Evolutionary conservation across 129 eudicot species (phyloP), one percentile per base, ranked within the genome.

Genomic region (Saposhnikovia divaricata): DNA sequence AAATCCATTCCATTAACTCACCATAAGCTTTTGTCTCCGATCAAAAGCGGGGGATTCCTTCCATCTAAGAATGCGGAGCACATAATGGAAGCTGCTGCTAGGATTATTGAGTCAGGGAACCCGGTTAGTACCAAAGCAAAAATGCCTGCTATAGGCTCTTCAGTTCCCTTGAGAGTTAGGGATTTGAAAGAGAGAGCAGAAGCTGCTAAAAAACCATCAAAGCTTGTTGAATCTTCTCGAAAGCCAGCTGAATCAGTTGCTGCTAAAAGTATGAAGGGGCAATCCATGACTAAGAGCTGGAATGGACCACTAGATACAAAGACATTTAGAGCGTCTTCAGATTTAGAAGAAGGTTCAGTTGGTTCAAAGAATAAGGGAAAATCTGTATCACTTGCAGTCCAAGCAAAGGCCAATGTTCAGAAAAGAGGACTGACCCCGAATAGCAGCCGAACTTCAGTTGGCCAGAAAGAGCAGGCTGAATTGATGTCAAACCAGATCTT

Each of bases 21-120:
- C 57, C 88, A 95, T 76, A 92, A 89, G 73, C 93, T 90, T 77
- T 86, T 92, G 53, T 95, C 98, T 55, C 98, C 98, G 13, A 90
- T 95, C 63, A 95, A 90, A 81, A 89, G 87, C 46, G 78, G 90
- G 8, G 83, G 84, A 74, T 90, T 79, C 43, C 75, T 86, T 78
- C 89, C 96, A 2, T 87, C 94, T 6, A 86, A 84, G 68, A 88
- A 90, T 80, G 96, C 87, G 28, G 88, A 88, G 55, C 87, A 87
- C 69, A 87, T 95, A 76, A 92, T 90, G 94, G 98, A 90, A 86
- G 96, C 93, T 57, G 99, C 99, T 81, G 91, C 97, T 2, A 92
- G 85, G 77, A 90, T 90, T 39, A 82, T 90, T n/a, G 90, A 86
- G 68, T 83, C 86, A 4, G 84, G 91, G 66, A 83, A 80, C 38